Percentiles rank a stretch among this genome's conserved stretches.
Conservation (phyloP, 208 protist genomes). For the Acanthamoeba culbertsoni region DNA sequence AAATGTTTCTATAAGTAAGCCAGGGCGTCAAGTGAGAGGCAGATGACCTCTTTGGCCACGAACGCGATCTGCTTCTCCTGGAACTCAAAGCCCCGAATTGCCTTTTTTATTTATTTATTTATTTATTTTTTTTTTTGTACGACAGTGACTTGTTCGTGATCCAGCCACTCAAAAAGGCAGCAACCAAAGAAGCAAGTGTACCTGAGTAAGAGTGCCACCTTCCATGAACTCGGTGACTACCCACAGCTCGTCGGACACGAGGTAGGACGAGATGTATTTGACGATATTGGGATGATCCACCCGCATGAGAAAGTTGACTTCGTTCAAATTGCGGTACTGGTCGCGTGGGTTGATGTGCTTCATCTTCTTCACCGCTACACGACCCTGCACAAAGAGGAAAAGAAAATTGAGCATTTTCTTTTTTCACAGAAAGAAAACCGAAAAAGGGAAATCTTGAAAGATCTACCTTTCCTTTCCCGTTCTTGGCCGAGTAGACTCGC, state of each 20-base stretch:
- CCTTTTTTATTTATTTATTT: background rate
- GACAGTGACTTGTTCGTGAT: background rate
- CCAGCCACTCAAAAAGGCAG: no score
- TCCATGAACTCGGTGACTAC: slow-evolving; percentile 60
- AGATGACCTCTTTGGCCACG: slow-evolving; percentile 23
- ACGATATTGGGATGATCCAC: slow-evolving; percentile 58
- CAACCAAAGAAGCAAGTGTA: background rate
- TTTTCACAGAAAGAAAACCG: background rate
- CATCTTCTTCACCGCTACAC: slow-evolving; percentile 63
- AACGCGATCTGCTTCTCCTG: slow-evolving; percentile 58
- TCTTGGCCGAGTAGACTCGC: slow-evolving; percentile 47
- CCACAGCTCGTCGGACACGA: slow-evolving; percentile 39
- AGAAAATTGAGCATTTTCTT: background rate
- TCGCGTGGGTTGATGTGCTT: slow-evolving; percentile 23
- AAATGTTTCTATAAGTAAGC: background rate
- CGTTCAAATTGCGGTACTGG: slow-evolving; percentile 55
- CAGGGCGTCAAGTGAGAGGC: background rate
- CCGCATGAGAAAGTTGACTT: slow-evolving; percentile 43
- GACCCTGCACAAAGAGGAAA: background rate
- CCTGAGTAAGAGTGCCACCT: slow-evolving; percentile 46
- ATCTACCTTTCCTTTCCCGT: slow-evolving; percentile 49
- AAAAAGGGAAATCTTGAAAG: background rate
- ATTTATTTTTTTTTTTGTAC: background rate
- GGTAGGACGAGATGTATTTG: background rate
- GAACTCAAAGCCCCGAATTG: slow-evolving; percentile 55